Evolutionary conservation across 352 stramenopile species (phyloP), one percentile per base, ranked within the genome.

Genomic region (Halophytophthora batemanensis): DNA sequence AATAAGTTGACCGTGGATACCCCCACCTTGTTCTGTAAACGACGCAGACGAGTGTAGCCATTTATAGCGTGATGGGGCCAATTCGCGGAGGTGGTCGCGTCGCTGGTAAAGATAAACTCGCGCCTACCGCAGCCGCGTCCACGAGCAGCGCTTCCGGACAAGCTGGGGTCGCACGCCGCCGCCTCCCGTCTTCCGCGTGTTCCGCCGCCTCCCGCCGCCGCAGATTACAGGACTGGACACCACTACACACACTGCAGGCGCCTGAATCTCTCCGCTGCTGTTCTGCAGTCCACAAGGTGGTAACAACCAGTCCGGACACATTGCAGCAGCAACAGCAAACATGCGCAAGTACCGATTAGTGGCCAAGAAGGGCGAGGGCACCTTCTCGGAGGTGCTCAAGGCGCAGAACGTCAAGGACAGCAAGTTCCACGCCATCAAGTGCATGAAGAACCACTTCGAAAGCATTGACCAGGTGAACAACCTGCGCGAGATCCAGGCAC

Each of bases 371-470:
- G 96, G 96, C 18, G 92, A 98, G 68, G 96, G 95, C 38, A 97
- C 94, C 8, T 99, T 99, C 72, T 97, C 88, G 38, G 92, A 97
- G 48, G 93, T 98, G 49, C 70, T 94, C 44, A 96, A 95, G 66
- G 86, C 86, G 17, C 84, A 96, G 45, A 97, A 98, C 40, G 83
- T 97, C 23, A 97, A 97, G 51, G 89, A 97, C 57, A 93, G 79
- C 51, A 95, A 95, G 66, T 97, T 97, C 60, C 83, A 98, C 53
- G 95, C 94, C n/a, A 98, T 98, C 64, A 98, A 98, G 59, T 98
- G 95, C 68, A 98, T 98, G 95, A 98, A 98, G 64, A 98, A 97
- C 63, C 77, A 93, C 44, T 98, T 98, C 43, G 90, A 97, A 56
- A 96, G 69, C 62, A 96, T 98, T 36, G 94, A 98, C 49, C 90